These are phyloP conservation scores for Xylaria sp. DNA, from an alignment of 2,329 filamentous ascomycete genomes.

Conservation along the genomic window DNA sequence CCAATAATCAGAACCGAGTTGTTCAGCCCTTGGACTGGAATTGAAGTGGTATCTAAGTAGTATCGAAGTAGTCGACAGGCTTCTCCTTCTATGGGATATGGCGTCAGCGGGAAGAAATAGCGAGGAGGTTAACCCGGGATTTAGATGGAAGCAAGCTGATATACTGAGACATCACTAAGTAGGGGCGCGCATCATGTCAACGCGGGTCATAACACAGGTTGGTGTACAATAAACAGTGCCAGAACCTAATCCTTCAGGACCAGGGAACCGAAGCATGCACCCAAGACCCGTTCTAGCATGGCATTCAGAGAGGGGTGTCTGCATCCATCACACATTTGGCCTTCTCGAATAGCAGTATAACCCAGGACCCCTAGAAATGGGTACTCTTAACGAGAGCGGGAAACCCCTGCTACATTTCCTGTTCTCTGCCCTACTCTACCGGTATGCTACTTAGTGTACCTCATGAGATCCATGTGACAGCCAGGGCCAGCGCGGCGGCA, in stretches of 20 bases:
- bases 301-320: slow-evolving; percentile 35
- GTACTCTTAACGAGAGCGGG: slow-evolving; percentile 18
- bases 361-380: slow-evolving; percentile 15
- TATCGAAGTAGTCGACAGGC: slow-evolving; percentile 21
- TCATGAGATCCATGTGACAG: slow-evolving; percentile 32
- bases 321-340: slow-evolving; percentile 22
- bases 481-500: slow-evolving; percentile 22
- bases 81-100: slow-evolving; percentile 22
- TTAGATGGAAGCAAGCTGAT: slow-evolving; percentile 42
- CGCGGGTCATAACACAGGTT: slow-evolving; percentile 26
- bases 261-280: slow-evolving; percentile 25
- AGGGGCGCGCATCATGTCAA: slow-evolving; percentile 29
- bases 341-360: slow-evolving; percentile 28
- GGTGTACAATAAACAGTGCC: slow-evolving; percentile 31
- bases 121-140: slow-evolving; percentile 37
- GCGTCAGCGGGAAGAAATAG: slow-evolving; percentile 36
- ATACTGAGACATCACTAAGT: slow-evolving; percentile 37
- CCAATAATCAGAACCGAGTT: slow-evolving; percentile 38
- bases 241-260: slow-evolving; percentile 30
- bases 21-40: slow-evolving; percentile 20
- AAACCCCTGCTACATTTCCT: slow-evolving; percentile 29
- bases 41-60: too few species aligned
- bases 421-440: slow-evolving; percentile 9
- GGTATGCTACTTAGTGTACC: slow-evolving; percentile 8
- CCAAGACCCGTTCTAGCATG: slow-evolving; percentile 32